Conservation (phyloP, 2,329 filamentous ascomycete genomes). For the Ophiocordyceps robertsii region DNA sequence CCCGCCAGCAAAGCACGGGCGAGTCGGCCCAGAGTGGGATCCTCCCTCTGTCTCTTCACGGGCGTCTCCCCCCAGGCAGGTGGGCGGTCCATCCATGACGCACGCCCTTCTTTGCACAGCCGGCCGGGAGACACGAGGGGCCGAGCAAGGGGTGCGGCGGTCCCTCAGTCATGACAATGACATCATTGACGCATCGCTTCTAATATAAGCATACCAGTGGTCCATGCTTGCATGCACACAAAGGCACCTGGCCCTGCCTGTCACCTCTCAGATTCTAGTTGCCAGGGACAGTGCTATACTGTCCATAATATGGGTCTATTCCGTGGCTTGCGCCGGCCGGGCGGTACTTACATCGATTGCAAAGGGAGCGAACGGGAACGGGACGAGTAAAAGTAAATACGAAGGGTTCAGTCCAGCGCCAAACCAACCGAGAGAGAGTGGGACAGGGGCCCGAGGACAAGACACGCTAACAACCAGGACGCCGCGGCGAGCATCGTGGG, state of each 20-base stretch:
- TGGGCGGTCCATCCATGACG: too few species aligned
- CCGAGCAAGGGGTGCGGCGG: not conserved
- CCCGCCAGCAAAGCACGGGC: not conserved
- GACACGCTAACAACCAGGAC: too few species aligned
- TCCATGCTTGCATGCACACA: too few species aligned
- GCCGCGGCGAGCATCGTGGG: too few species aligned
- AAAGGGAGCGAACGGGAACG: not conserved
- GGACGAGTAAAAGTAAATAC: too few species aligned
- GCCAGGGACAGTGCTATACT: too few species aligned
- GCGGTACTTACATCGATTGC: too few species aligned
- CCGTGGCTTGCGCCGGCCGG: not conserved
- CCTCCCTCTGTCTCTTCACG: not conserved
- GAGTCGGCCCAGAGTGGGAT: not conserved
- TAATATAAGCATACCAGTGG: not conserved
- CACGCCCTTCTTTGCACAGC: not conserved
- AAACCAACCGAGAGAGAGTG: too few species aligned
- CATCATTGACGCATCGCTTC: not conserved
- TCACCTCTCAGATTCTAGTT: not conserved
- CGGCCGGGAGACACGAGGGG: not conserved
- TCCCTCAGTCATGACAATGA: not conserved
- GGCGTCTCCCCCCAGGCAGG: not conserved
- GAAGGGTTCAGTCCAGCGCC: too few species aligned
- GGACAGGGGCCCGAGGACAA: too few species aligned
- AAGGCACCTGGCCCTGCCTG: too few species aligned
- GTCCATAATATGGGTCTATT: too few species aligned